Percentiles rank a stretch among this genome's conserved stretches.
Evolutionary conservation across 2,329 filamentous ascomycete genomes (phyloP).

Genomic region (Periconia sp.): DNA sequence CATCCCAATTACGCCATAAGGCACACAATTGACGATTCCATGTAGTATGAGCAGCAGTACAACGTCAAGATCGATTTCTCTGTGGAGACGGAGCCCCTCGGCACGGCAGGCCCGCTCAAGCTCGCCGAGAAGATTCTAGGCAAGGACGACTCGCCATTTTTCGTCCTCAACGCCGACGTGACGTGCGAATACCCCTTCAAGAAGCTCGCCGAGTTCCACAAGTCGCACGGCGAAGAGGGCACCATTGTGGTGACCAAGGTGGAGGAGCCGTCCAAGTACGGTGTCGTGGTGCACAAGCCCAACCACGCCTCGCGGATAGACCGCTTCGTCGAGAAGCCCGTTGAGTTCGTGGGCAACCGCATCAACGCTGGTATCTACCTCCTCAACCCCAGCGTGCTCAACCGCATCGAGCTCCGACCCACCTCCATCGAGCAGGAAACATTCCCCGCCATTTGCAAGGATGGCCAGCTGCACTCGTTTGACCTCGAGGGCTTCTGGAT

Average conservation of each 20-base stretch:
- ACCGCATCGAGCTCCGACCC: slow-evolving; percentile 92
- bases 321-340: slow-evolving; percentile 98
- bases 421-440: slow-evolving; percentile 99
- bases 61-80: slow-evolving; percentile 97
- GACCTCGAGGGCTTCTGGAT: slow-evolving; percentile 99
- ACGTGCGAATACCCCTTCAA: slow-evolving; percentile 98
- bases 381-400: slow-evolving; percentile 87
- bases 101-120: slow-evolving; percentile 94
- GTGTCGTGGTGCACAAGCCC: slow-evolving; percentile 97
- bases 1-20: slow-evolving; percentile 8
- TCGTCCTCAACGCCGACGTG: slow-evolving; percentile 97
- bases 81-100: slow-evolving; percentile 92
- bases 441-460: slow-evolving; percentile 90
- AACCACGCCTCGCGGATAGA: slow-evolving; percentile 91
- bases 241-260: slow-evolving; percentile 99
- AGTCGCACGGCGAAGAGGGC: slow-evolving; percentile 88
- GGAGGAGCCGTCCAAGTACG: slow-evolving; percentile 98
- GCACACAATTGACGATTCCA: slow-evolving; percentile 13
- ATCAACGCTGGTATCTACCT: slow-evolving; percentile 99
- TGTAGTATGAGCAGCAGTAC: slow-evolving; percentile 83
- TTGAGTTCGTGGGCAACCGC: slow-evolving; percentile 97
- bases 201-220: slow-evolving; percentile 90
- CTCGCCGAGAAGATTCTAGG: slow-evolving; percentile 89
- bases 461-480: slow-evolving; percentile 92
- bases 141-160: slow-evolving; percentile 95